Conservation (phyloP, 768 basidiomycete species). For the Panaeolus papilionaceus region DNA sequence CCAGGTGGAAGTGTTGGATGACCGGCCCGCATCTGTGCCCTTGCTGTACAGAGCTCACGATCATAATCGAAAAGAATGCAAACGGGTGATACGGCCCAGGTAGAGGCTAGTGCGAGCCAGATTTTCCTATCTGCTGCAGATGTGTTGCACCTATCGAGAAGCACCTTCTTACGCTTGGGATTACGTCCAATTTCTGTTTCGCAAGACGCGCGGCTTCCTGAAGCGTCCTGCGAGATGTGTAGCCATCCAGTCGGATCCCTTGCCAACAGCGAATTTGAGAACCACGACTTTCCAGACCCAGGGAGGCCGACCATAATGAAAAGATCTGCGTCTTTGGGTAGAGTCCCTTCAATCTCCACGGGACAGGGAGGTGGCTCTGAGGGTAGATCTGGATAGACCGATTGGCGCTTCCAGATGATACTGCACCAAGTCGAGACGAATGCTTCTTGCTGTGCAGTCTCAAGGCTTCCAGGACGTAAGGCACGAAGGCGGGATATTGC, state of each 20-base stretch:
- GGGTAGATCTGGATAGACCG: constrained; percentile 53
- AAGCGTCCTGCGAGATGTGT: constrained; percentile 62
- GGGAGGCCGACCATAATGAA: constrained; percentile 66
- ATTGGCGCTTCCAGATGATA: constrained; percentile 63
- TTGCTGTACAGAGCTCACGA: constrained; percentile 51
- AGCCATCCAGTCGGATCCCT: constrained; percentile 51
- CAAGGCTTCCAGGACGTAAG: constrained; percentile 62
- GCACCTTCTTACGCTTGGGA: constrained; percentile 40
- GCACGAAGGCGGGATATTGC: constrained; percentile 54
- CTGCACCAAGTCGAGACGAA: constrained; percentile 66
- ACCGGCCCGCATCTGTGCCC: constrained; percentile 61
- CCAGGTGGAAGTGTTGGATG: constrained; percentile 68
- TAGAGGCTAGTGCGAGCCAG: constrained; percentile 57
- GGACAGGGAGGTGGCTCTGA: constrained; percentile 57
- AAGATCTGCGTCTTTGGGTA: constrained; percentile 43
- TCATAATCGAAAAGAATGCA: constrained; percentile 65
- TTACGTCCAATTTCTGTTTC: constrained; percentile 55
- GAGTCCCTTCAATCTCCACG: constrained; percentile 48
- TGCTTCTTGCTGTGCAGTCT: constrained; percentile 60
- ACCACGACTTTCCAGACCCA: constrained; percentile 66
- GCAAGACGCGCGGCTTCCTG: constrained; percentile 54
- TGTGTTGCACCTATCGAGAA: constrained; percentile 66
- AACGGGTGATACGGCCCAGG: constrained; percentile 51
- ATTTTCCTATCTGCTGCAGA: constrained; percentile 49
- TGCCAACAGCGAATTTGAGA: constrained; percentile 52